A percentile compares a stretch with the other conserved stretches of the same genome.
These are phyloP conservation scores for Mucor ambiguus DNA, from an alignment of 371 early-diverging fungal genomes.

Conservation along the genomic window DNA sequence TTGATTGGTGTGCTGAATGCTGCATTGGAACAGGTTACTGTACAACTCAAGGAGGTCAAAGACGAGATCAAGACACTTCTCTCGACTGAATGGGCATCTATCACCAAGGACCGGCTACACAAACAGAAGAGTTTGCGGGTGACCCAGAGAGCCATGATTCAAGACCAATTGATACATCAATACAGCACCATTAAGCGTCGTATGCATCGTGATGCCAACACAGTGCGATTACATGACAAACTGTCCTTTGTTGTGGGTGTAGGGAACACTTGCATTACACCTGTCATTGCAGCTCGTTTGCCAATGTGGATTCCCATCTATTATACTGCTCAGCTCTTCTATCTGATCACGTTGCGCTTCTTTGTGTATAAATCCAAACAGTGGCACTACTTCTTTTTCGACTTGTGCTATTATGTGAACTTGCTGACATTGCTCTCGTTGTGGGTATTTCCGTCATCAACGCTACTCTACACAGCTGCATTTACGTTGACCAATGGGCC, in stretches of 20 bases:
- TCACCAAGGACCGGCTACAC: constrained; percentile 35
- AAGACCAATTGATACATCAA: constrained; percentile 29
- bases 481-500: constrained; percentile 67
- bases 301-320: constrained; percentile 65
- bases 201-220: constrained; percentile 52
- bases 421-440: constrained; percentile 56
- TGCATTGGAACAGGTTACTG: constrained; percentile 47
- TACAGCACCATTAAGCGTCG: constrained; percentile 38
- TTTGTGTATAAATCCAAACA: constrained; percentile 59
- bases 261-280: constrained; percentile 68
- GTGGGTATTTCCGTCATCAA: constrained; percentile 53
- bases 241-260: constrained; percentile 73
- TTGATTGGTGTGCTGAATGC: constrained; percentile 39
- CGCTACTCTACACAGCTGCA: constrained; percentile 52
- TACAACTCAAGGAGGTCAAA: constrained; percentile 43
- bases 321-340: constrained; percentile 54
- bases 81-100: constrained; percentile 42
- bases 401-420: constrained; percentile 74
- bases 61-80: constrained; percentile 34
- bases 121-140: constrained; percentile 41
- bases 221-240: constrained; percentile 66
- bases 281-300: constrained; percentile 55
- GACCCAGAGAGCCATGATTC: constrained; percentile 31
- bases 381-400: constrained; percentile 74
- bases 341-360: constrained; percentile 55